These are phyloP conservation scores for Picochlorum sp. DNA, from an alignment of 139 green algal species.

Conservation along the genomic window DNA sequence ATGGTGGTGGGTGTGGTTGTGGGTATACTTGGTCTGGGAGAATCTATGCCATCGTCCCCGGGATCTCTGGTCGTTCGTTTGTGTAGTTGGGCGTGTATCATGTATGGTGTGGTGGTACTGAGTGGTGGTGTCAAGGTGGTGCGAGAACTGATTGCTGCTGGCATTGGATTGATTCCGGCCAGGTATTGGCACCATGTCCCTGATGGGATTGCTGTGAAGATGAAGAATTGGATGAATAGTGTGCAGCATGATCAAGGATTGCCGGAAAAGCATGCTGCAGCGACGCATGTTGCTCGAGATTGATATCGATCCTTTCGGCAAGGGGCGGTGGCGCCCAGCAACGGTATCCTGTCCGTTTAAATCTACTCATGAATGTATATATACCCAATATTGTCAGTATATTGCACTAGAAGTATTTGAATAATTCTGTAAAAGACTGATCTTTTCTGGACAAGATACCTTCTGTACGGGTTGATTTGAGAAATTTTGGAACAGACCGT, in stretches of 20 bases:
- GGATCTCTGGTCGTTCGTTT: constrained; percentile 28
- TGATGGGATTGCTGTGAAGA: constrained; percentile 5
- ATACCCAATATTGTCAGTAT: no score
- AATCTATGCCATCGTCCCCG: constrained; percentile 41
- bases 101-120: constrained; percentile 45
- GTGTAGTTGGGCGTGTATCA: constrained; percentile 43
- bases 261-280: constrained; percentile 6
- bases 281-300: no score
- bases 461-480: no score
- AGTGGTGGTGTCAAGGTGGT: constrained; percentile 19
- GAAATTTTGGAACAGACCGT: no score
- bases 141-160: constrained; percentile 8
- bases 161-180: constrained; percentile 6
- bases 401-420: no score
- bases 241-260: constrained; percentile 14
- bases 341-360: no score
- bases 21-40: constrained; percentile 62
- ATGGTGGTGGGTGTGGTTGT: constrained; percentile 67
- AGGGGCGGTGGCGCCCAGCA: no score
- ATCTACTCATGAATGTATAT: no score
- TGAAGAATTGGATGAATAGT: constrained; percentile 21
- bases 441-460: no score
- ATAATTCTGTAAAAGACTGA: no score
- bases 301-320: no score
- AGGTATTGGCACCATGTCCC: not conserved